Evolutionary conservation across 179 eudicot genomes (phyloP), one percentile per base, ranked within the genome.

Genomic region (Heliamphora pulchella): DNA sequence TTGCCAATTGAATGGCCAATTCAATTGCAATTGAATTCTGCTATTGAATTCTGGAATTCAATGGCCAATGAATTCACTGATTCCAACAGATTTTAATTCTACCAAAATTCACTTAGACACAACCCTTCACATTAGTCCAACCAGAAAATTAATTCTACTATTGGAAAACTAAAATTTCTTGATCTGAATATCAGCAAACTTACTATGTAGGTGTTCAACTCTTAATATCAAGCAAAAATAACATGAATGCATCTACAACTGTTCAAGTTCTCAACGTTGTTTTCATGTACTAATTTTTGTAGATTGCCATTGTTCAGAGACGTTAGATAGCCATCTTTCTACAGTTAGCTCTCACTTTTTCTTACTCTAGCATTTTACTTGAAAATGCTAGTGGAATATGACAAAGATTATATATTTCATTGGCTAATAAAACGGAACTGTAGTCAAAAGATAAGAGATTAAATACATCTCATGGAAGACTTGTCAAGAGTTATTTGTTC

Each of bases 331-430:
- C 9, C 17, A 4, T 43, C 11, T 22, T 72, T 18, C 41, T 72
- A 72, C 39, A 18, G 58, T 51, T 3, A 22, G 61, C 46, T 53
- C 46, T 44, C 43, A 51, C 18, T 22, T 53, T 1, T 15, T 54
- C 43, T 17, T 73, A 17, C n/a, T 53, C 17, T 62, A 15, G 51
- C 65, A 76, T 61, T 44, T 46, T 44, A n/a, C 8, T 76, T 5
- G 3, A 47, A 65, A 62, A 5, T 47, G 57, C 18, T 44, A 61
- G 70, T 62, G 51, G 3, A 43, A 41, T 11, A 46, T 75, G 53
- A 66, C 65, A 75, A 57, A 75, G 31, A 22, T 57, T 31, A 46
- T 70, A 6, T 4, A 75, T 73, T 62, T 76, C 57, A 70, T 76
- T 76, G 70, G 57, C 79, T 62, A n/a, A 58, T 15, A 62, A 76